A percentile compares a stretch with the other conserved stretches of the same genome.
Evolutionary conservation across 1,284 basidiomycete genomes (phyloP).

Genomic region (Rhodotorula sp.): DNA sequence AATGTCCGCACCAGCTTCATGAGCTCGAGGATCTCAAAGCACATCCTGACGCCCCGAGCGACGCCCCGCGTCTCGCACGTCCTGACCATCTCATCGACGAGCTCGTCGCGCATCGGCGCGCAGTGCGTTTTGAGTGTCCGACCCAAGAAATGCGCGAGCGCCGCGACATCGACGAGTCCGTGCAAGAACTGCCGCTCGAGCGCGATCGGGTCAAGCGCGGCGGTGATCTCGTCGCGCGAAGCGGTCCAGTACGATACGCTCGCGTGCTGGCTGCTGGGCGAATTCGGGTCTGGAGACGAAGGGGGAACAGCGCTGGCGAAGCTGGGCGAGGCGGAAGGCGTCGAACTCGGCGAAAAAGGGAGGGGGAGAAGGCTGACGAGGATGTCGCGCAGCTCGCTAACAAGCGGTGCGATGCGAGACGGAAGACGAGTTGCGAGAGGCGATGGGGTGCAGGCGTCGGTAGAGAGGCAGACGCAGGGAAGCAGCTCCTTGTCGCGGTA

Average conservation of each 20-base stretch:
- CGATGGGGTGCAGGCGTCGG: constrained; percentile 33
- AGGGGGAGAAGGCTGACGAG: constrained; percentile 73
- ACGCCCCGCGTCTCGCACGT: constrained; percentile 60
- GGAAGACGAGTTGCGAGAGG: constrained; percentile 57
- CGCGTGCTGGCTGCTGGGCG: constrained; percentile 46
- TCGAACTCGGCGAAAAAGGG: constrained; percentile 20
- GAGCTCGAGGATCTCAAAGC: constrained; percentile 86
- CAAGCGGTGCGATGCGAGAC: constrained; percentile 70
- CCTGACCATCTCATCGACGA: constrained; percentile 79
- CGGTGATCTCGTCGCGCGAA: constrained; percentile 50
- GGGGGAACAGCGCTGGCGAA: constrained; percentile 45
- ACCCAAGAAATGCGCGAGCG: constrained; percentile 77
- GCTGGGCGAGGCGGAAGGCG: constrained; percentile 55
- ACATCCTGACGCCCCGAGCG: constrained; percentile 73
- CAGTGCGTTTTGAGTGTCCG: constrained; percentile 84
- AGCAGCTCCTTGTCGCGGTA: constrained; percentile 61
- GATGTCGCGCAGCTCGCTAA: constrained; percentile 77
- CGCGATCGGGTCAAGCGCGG: constrained; percentile 59
- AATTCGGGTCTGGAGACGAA: constrained; percentile 55
- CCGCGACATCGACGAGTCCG: constrained; percentile 74
- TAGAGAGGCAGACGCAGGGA: constrained; percentile 59
- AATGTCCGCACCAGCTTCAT: constrained; percentile 79
- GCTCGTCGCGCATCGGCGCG: constrained; percentile 84
- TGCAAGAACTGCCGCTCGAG: constrained; percentile 79
- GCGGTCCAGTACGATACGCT: not conserved